Percentiles rank a stretch among this genome's conserved stretches.
These are phyloP conservation scores for Fusarium pseudoanthophilum DNA, from an alignment of 2,329 filamentous ascomycete genomes.

Conservation along the genomic window DNA sequence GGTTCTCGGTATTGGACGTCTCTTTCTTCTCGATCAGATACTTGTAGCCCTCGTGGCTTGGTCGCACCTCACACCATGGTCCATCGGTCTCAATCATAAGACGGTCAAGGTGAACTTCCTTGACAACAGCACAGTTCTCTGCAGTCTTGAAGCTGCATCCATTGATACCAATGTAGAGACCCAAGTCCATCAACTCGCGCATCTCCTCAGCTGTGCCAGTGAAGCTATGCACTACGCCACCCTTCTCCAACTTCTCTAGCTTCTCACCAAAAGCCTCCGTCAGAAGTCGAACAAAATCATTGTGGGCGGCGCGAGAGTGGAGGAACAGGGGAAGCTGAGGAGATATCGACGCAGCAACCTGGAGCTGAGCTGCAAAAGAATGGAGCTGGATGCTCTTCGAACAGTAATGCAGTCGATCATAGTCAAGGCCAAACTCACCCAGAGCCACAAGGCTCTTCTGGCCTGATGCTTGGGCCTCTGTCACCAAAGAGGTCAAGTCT, in stretches of 20 bases:
- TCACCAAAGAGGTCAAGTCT: conserved; percentile 72
- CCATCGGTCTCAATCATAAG: conserved; percentile 97
- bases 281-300: conserved; percentile 82
- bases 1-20: conserved; percentile 28
- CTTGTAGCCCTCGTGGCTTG: conserved; percentile 85
- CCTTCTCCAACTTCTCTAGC: conserved; percentile 74
- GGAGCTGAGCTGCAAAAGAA: conserved; percentile 85
- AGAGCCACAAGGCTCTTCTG: conserved; percentile 74
- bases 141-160: conserved; percentile 95
- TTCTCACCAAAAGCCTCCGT: conserved; percentile 65
- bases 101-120: conserved; percentile 78
- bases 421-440: conserved; percentile 96
- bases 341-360: conserved; percentile 74
- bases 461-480: conserved; percentile 63
- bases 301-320: conserved; percentile 87
- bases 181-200: conserved; percentile 79
- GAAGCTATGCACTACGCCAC: conserved; percentile 93
- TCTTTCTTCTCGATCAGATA: conserved; percentile 63
- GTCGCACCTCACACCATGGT: conserved; percentile 95
- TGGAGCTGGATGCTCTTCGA: conserved; percentile 82
- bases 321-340: conserved; percentile 89
- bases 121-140: conserved; percentile 89
- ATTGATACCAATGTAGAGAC: conserved; percentile 93
- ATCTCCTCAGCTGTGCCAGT: conserved; percentile 90
- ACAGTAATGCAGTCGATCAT: conserved; percentile 88